A percentile compares a stretch with the other conserved stretches of the same genome.
These are phyloP conservation scores for Fusarium vanettenii DNA, from an alignment of 2,329 filamentous ascomycete species.

Conservation along the genomic window DNA sequence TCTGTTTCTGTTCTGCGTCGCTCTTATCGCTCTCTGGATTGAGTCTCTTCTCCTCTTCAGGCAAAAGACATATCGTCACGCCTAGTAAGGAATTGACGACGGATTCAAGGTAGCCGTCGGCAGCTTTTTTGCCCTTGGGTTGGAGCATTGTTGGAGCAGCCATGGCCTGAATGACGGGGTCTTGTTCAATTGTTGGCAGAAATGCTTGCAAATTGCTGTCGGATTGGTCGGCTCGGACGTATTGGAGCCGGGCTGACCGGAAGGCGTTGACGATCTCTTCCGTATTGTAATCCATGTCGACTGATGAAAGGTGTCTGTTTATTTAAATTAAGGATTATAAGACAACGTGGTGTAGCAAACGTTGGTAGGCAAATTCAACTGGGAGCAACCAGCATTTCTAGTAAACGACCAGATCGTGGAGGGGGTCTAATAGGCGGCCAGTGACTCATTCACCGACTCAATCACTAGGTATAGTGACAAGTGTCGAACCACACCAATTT, in stretches of 20 bases:
- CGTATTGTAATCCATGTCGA: slow-evolving; percentile 7
- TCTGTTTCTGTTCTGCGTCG: neutral
- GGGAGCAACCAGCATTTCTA: neutral
- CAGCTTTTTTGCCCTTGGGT: slow-evolving; percentile 8
- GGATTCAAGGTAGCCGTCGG: slow-evolving; percentile 14
- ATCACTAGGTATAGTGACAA: neutral
- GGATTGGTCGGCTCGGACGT: slow-evolving; percentile 13
- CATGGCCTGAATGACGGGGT: slow-evolving; percentile 17
- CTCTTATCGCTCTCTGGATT: neutral
- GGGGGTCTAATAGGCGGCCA: neutral
- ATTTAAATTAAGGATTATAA: neutral
- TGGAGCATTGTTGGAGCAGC: slow-evolving; percentile 8
- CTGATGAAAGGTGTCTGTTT: neutral
- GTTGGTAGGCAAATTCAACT: neutral
- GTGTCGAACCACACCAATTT: neutral
- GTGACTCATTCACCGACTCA: neutral
- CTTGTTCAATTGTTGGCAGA: slow-evolving; percentile 16
- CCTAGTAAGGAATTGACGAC: slow-evolving; percentile 18
- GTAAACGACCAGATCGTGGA: neutral
- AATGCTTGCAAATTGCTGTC: slow-evolving; percentile 14
- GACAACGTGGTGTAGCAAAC: neutral
- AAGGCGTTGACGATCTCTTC: slow-evolving; percentile 18
- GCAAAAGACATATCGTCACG: slow-evolving; percentile 15
- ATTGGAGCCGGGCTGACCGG: slow-evolving; percentile 19
- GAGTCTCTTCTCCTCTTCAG: neutral